Conservation (phyloP, 345 rosid genomes). For the Syzygium aqueum region DNA sequence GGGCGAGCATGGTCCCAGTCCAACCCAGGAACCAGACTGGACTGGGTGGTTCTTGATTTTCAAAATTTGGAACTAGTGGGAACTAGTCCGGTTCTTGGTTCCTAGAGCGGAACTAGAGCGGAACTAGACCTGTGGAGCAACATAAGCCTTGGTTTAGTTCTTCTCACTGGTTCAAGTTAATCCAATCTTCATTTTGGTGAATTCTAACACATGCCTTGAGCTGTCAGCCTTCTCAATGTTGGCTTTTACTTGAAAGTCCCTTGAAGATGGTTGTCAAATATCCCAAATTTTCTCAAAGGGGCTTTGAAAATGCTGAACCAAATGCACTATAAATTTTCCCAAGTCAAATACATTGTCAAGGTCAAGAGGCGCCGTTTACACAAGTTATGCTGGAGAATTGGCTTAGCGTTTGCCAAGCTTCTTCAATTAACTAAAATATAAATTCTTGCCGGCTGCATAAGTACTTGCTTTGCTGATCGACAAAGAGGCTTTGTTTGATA, state of each 20-base stretch:
- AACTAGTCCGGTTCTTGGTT: no score
- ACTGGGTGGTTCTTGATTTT: not conserved
- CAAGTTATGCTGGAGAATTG: not conserved
- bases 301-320: no score
- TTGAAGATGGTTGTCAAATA: no score
- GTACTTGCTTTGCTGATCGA: not conserved
- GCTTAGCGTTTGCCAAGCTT: not conserved
- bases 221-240: no score
- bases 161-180: not conserved
- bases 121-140: not conserved
- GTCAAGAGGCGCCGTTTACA: not conserved
- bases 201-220: not conserved
- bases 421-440: not conserved
- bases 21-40: not conserved
- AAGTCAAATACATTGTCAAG: not conserved
- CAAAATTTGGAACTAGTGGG: not conserved
- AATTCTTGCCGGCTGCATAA: not conserved
- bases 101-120: not conserved
- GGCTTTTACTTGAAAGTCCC: no score
- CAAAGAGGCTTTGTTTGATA: not conserved
- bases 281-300: no score
- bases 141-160: not conserved
- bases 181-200: not conserved
- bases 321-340: not conserved
- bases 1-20: not conserved